Evolutionary conservation across 2,329 filamentous ascomycete genomes (phyloP).

Genomic region (Hypoxylon sp.): DNA sequence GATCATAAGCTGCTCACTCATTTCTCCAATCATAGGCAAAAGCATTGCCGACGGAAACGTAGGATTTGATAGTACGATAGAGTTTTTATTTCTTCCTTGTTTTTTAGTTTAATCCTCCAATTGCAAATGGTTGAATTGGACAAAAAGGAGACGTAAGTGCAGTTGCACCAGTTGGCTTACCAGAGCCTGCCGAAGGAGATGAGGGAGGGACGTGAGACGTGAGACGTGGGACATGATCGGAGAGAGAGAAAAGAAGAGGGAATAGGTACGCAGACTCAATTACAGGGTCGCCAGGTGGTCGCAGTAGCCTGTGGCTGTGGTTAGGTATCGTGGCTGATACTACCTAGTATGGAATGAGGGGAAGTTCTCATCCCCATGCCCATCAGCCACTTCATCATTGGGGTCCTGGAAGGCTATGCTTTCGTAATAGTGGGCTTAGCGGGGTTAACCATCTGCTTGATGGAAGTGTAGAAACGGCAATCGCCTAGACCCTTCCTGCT

Average conservation of each 20-base stretch:
- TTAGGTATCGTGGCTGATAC: constrained; percentile 24
- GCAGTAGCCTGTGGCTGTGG: constrained; percentile 37
- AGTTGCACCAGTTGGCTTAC: neutral
- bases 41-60: neutral
- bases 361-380: neutral
- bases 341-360: neutral
- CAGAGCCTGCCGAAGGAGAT: neutral
- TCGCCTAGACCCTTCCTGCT: neutral
- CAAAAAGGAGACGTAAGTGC: neutral
- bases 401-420: constrained; percentile 12
- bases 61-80: neutral
- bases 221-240: neutral
- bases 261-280: neutral
- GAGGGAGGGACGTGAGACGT: neutral
- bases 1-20: neutral
- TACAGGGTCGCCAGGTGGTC: constrained; percentile 23
- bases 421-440: constrained; percentile 6
- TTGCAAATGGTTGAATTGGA: neutral
- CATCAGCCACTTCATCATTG: neutral
- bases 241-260: constrained; percentile 2
- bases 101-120: neutral
- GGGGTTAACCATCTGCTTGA: constrained; percentile 1
- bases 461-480: constrained; percentile 34
- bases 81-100: neutral
- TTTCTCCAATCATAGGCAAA: neutral